Conservation (phyloP, 495 filamentous ascomycete species). For the Ramalina intermedia region DNA sequence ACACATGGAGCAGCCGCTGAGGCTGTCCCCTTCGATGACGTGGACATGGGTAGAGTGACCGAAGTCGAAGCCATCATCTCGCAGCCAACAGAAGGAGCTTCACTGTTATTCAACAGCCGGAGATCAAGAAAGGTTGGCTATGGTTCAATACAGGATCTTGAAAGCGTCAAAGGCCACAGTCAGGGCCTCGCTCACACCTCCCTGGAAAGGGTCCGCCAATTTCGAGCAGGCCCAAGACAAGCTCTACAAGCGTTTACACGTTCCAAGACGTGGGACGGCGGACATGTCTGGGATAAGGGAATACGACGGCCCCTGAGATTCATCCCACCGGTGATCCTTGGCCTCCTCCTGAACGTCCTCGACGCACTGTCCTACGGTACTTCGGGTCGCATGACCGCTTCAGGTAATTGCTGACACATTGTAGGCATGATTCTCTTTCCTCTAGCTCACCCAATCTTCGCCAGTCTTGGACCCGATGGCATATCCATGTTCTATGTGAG, state of each 20-base stretch:
- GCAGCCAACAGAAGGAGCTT: slow-evolving; percentile 20
- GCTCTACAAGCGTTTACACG: slow-evolving; percentile 20
- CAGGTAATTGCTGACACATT: slow-evolving; percentile 1
- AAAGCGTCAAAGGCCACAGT: slow-evolving; percentile 14
- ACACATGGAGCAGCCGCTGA: slow-evolving; percentile 3
- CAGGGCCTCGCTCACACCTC: slow-evolving; percentile 7
- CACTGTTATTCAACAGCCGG: slow-evolving; percentile 17
- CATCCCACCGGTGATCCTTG: slow-evolving; percentile 75
- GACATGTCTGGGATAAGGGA: slow-evolving; percentile 45
- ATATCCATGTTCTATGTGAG: slow-evolving; percentile 99
- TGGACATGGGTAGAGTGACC: slow-evolving; percentile 5
- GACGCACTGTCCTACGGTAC: slow-evolving; percentile 88
- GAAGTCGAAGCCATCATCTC: slow-evolving; percentile 14
- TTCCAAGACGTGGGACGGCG: slow-evolving; percentile 60
- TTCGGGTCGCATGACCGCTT: background rate
- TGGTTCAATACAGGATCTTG: slow-evolving; percentile 17
- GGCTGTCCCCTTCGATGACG: slow-evolving; percentile 13
- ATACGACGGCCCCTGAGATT: slow-evolving; percentile 52
- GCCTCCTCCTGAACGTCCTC: slow-evolving; percentile 78
- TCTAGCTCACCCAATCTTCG: slow-evolving; percentile 69
- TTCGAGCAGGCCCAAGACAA: background rate
- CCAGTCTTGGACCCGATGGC: slow-evolving; percentile 71
- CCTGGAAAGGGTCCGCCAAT: background rate
- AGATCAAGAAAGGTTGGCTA: slow-evolving; percentile 10
- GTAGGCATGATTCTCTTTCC: slow-evolving; percentile 88